These are phyloP conservation scores for Lasiodiplodia citricola DNA, from an alignment of 2,329 filamentous ascomycete genomes.

Conservation along the genomic window DNA sequence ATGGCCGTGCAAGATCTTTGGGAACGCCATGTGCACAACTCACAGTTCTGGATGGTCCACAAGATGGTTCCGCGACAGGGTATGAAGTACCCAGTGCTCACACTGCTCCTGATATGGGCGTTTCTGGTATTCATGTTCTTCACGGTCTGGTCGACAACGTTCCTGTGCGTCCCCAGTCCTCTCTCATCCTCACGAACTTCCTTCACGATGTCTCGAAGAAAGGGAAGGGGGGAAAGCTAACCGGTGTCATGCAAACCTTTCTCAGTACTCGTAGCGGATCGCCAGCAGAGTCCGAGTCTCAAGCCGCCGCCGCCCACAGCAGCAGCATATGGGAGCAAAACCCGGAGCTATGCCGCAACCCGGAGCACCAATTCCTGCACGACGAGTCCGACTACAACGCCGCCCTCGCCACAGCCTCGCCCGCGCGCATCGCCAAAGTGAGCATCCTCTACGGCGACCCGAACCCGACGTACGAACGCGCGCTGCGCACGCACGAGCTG, in stretches of 20 bases:
- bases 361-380: background rate
- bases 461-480: slow-evolving; percentile 40
- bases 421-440: slow-evolving; percentile 21
- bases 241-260: background rate
- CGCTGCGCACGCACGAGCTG: slow-evolving; percentile 40
- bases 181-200: background rate
- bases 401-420: background rate
- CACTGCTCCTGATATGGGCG: background rate
- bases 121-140: background rate
- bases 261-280: background rate
- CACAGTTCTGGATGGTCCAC: background rate
- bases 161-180: background rate
- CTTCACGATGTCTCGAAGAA: too few species aligned
- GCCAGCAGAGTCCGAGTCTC: too few species aligned
- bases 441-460: slow-evolving; percentile 24
- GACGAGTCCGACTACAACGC: slow-evolving; percentile 22
- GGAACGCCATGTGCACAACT: background rate
- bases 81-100: slow-evolving; percentile 6
- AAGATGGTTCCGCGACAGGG: background rate
- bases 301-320: background rate
- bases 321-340: slow-evolving; percentile 4
- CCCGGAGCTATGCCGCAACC: background rate
- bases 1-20: background rate
- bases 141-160: background rate
- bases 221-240: background rate